Evolutionary conservation across 768 basidiomycete species (phyloP), one percentile per base, ranked within the genome.

Genomic region (Termitomyces sp.): DNA sequence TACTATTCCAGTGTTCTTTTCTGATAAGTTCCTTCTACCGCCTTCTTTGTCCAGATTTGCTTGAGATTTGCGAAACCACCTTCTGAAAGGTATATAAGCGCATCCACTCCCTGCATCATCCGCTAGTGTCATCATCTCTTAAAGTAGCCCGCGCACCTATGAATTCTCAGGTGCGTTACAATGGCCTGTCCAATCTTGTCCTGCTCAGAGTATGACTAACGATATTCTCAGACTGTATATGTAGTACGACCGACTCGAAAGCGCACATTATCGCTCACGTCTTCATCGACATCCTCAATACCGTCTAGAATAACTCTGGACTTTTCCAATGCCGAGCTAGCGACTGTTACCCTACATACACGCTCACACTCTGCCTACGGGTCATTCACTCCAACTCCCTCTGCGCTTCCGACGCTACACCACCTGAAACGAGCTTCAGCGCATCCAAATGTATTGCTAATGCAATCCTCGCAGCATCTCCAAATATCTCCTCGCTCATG

Each of bases 341-440:
- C 58, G 27, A 41, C 52, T 15, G 43, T 50, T 18, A 52, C 55
- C 9, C n/a, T 55, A 33, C 60, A 60, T 35, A 47, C 56, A 10
- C 54, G 42, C 29, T 39, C 58, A 5, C 45, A 58, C 41, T 45
- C 48, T 7, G 63, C 45, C 20, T 61, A 63, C 52, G 64, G 64
- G 25, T 63, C 62, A 35, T 65, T 65, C 42, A 61, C 39, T 16
- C 64, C 62, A 43, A 65, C 57, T 2, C 54, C 64, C 10, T 57
- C 64, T 32, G 64, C 62, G 16, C 56, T 53, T 29, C 51, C 58
- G 18, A 39, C 46, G 33, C 51, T 65, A n/a, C 48, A 59, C 20
- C 54, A 58, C 23, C 31, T 65, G 22, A 46, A 44, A 9, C 35
- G 43, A 6, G 33, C 41, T 9, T 54, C 52, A 27, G 16, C 39